phyloP scores from a whole-genome alignment of 164 flowering plant genomes.

The Berberis vulgaris region DNA sequence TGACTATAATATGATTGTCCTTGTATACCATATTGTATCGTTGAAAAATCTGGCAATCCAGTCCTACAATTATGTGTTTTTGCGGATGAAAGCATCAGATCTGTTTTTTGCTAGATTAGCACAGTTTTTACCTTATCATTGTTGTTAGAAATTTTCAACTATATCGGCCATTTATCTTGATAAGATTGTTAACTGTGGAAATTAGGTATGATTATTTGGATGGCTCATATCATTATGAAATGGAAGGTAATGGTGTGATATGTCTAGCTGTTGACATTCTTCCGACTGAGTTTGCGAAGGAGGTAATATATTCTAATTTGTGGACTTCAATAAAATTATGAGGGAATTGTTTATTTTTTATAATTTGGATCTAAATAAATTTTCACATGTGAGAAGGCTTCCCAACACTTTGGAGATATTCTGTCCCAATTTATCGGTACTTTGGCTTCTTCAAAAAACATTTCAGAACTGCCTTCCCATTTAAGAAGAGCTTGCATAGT shows the following conservation, averaged over 20 bases:
- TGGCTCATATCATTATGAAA: slow-evolving; percentile 59
- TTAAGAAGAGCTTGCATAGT: slow-evolving; percentile 85
- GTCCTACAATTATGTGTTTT: too few species aligned
- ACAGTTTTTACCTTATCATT: not conserved
- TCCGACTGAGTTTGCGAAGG: slow-evolving; percentile 96
- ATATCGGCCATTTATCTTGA: not conserved
- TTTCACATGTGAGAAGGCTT: slow-evolving; percentile 44
- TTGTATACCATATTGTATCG: too few species aligned
- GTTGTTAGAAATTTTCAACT: not conserved
- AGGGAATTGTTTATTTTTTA: not conserved
- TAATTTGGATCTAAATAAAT: not conserved
- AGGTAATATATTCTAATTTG: slow-evolving; percentile 34
- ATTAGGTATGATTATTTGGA: slow-evolving; percentile 61
- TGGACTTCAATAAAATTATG: not conserved
- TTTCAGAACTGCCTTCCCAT: slow-evolving; percentile 57
- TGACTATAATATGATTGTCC: too few species aligned
- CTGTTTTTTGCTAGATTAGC: too few species aligned
- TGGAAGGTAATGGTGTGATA: slow-evolving; percentile 80
- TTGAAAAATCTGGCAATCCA: too few species aligned
- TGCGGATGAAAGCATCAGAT: too few species aligned
- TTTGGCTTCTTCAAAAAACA: slow-evolving; percentile 52
- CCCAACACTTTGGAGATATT: slow-evolving; percentile 94
- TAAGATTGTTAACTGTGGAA: slow-evolving; percentile 2
- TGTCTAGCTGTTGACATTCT: slow-evolving; percentile 88
- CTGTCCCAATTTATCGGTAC: slow-evolving; percentile 64